Percentiles rank a stretch among this genome's conserved stretches.
Evolutionary conservation across 176 grass and related monocot species (phyloP).

Genomic region (Echinochloa phyllopogon): DNA sequence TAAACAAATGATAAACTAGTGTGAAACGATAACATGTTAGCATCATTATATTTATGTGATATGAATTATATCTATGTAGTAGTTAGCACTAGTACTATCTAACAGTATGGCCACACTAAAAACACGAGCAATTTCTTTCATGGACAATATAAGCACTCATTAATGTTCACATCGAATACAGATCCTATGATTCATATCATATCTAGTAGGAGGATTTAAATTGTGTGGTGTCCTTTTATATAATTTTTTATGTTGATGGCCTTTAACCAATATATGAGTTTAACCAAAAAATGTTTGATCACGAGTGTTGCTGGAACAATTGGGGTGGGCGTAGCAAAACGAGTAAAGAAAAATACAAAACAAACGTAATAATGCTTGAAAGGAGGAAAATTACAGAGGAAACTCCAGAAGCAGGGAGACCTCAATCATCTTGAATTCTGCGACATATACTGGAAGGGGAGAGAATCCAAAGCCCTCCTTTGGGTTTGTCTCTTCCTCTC

Average conservation of each 20-base stretch:
- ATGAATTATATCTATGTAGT: background rate
- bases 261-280: no score
- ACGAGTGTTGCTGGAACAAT: background rate
- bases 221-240: no score
- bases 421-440: slow-evolving; percentile 61
- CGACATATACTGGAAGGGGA: slow-evolving; percentile 68
- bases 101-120: background rate
- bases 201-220: background rate
- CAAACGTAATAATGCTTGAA: background rate
- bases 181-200: background rate
- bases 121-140: background rate
- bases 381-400: slow-evolving; percentile 35
- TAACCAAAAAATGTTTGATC: background rate
- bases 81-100: background rate
- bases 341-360: background rate
- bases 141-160: background rate
- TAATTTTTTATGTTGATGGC: background rate
- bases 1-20: background rate
- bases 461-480: slow-evolving; percentile 89
- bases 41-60: background rate
- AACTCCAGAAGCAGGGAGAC: slow-evolving; percentile 43
- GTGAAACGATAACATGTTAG: background rate
- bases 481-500: slow-evolving; percentile 70
- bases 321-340: slow-evolving; percentile 30
- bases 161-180: background rate